Evolutionary conservation across 192 early-diverging fungal species (phyloP).

Genomic region (Coemansia sp.): DNA sequence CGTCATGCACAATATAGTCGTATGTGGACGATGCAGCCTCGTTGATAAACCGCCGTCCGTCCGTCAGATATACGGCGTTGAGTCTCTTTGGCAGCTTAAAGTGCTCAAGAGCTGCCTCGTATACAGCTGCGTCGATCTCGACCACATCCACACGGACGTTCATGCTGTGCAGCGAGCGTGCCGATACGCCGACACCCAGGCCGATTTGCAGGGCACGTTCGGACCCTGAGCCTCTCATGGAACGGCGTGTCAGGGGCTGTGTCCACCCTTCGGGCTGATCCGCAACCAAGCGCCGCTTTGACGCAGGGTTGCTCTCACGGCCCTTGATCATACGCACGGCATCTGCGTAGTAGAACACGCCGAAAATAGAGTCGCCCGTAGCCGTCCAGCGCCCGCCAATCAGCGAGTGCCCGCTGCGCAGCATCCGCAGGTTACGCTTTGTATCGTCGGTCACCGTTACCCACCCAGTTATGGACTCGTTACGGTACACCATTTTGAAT

Average conservation of each 20-base stretch:
- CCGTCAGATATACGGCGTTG: conserved; percentile 63
- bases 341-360: conserved; percentile 79
- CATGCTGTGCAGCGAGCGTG: conserved; percentile 61
- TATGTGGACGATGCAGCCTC: conserved; percentile 56
- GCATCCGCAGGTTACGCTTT: conserved; percentile 61
- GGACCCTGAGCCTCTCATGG: conserved; percentile 15
- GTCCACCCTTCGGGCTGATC: not conserved
- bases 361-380: conserved; percentile 74
- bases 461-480: conserved; percentile 84
- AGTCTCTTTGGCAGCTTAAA: conserved; percentile 64
- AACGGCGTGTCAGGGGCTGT: conserved; percentile 1
- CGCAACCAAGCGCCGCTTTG: not conserved
- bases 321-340: conserved; percentile 61
- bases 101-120: conserved; percentile 64
- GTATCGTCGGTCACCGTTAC: conserved; percentile 63
- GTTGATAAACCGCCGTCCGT: conserved; percentile 77
- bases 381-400: conserved; percentile 77
- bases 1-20: conserved; percentile 88
- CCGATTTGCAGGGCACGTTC: conserved; percentile 64
- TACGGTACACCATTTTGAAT: conserved; percentile 61
- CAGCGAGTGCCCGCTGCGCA: conserved; percentile 87
- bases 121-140: conserved; percentile 80
- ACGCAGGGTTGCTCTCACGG: conserved; percentile 16
- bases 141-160: conserved; percentile 74
- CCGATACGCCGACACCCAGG: conserved; percentile 78